Conservation (phyloP, 2,329 filamentous ascomycete species). For the Aspergillus cejpii region DNA sequence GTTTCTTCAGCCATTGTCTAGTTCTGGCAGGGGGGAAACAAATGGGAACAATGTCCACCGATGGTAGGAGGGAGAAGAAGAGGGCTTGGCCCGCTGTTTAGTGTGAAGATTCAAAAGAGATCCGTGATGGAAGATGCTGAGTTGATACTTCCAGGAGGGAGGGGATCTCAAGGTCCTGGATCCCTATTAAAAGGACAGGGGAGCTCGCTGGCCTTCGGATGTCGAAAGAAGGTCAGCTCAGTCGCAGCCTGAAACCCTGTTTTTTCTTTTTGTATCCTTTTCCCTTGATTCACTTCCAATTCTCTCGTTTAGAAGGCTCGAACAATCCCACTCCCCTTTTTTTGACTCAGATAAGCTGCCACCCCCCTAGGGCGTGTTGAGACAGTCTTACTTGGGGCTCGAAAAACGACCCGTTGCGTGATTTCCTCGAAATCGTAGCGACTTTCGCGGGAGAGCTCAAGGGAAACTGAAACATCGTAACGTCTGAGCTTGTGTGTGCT, state of each 20-base stretch:
- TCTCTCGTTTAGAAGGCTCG: background rate
- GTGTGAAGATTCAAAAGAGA: slow-evolving; percentile 2
- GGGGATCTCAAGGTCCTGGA: slow-evolving; percentile 2
- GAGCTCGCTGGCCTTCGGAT: background rate
- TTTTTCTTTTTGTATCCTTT: background rate
- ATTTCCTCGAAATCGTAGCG: slow-evolving; percentile 10
- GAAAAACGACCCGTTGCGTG: background rate
- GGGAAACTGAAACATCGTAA: slow-evolving; percentile 8
- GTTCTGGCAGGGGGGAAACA: slow-evolving; percentile 1
- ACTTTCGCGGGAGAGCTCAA: background rate
- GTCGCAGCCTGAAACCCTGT: background rate
- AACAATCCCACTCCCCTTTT: background rate
- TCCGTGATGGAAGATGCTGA: slow-evolving; percentile 9
- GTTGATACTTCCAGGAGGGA: slow-evolving; percentile 5
- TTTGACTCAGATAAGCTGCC: background rate
- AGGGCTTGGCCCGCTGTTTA: slow-evolving; percentile 5
- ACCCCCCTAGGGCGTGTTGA: background rate
- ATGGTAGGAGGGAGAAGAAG: slow-evolving; percentile 6
- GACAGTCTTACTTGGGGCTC: background rate
- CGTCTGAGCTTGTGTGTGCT: background rate
- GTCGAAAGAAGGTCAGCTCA: background rate
- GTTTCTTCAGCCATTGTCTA: slow-evolving; percentile 7
- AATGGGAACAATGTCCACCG: slow-evolving; percentile 2
- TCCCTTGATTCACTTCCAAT: background rate
- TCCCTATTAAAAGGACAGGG: slow-evolving; percentile 7